Conservation (phyloP, 257 asterid genomes). For the Echium plantagineum region DNA sequence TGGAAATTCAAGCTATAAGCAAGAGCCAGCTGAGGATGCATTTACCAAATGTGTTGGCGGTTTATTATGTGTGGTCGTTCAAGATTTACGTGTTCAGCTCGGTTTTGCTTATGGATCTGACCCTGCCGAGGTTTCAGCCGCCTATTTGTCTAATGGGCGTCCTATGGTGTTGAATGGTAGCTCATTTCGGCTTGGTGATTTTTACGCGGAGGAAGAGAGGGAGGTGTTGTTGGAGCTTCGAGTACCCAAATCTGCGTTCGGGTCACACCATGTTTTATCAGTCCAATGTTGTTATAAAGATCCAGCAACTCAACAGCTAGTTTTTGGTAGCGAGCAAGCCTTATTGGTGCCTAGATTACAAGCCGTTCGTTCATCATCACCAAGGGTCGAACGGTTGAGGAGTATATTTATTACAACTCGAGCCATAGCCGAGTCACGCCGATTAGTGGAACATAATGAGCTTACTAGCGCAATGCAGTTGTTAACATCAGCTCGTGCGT, state of each 20-base stretch:
- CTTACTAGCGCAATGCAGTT: slow-evolving; percentile 53
- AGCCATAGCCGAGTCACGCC: slow-evolving; percentile 65
- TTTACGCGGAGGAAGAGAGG: slow-evolving; percentile 76
- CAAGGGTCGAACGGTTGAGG: slow-evolving; percentile 50
- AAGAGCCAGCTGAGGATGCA: slow-evolving; percentile 58
- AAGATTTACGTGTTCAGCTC: slow-evolving; percentile 55
- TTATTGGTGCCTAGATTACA: slow-evolving; percentile 57
- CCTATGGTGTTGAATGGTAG: slow-evolving; percentile 42
- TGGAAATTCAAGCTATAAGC: slow-evolving; percentile 17
- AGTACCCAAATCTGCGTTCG: slow-evolving; percentile 35
- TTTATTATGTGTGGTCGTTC: slow-evolving; percentile 67
- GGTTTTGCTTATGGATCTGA: slow-evolving; percentile 59
- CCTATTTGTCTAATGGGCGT: slow-evolving; percentile 42
- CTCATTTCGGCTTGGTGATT: slow-evolving; percentile 57
- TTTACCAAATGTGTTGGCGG: slow-evolving; percentile 84
- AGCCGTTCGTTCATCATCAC: slow-evolving; percentile 31
- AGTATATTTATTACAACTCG: slow-evolving; percentile 50
- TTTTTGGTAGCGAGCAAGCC: slow-evolving; percentile 35
- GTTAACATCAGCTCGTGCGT: slow-evolving; percentile 56
- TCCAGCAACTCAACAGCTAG: slow-evolving; percentile 47
- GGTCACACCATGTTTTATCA: slow-evolving; percentile 59
- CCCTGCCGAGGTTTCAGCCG: slow-evolving; percentile 67
- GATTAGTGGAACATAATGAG: slow-evolving; percentile 56
- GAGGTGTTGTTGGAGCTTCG: slow-evolving; percentile 52
- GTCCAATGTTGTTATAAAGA: slow-evolving; percentile 43